These are phyloP conservation scores for Zoysia pacifica DNA, from an alignment of 176 grass and related monocot species.

Conservation along the genomic window DNA sequence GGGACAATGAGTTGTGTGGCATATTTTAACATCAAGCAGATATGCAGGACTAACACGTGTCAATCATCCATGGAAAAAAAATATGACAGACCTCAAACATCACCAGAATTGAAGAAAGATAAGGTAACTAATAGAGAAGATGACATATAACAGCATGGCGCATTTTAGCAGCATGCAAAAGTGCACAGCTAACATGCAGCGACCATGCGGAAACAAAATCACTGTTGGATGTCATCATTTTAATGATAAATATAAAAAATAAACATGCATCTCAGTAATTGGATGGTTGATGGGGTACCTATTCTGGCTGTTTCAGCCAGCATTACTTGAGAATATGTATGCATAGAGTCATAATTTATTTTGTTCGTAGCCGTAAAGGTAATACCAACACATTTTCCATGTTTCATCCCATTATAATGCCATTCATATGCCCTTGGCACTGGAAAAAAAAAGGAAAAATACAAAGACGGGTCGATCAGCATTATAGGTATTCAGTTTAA, in stretches of 20 bases:
- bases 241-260: background rate
- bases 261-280: conserved; percentile 21
- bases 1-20: background rate
- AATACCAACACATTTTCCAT: background rate
- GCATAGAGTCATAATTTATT: conserved; percentile 9
- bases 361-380: background rate
- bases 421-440: background rate
- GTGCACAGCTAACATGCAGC: background rate
- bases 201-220: background rate
- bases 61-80: background rate
- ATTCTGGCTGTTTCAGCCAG: conserved; percentile 13
- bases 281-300: background rate
- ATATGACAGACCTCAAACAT: background rate
- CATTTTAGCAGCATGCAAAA: conserved; percentile 24
- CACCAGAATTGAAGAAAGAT: conserved; percentile 14
- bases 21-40: background rate
- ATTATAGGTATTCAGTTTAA: conserved; percentile 18
- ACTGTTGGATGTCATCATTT: conserved; percentile 12
- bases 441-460: background rate
- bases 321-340: background rate
- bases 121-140: background rate
- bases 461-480: background rate
- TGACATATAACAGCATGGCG: background rate
- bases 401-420: conserved; percentile 13
- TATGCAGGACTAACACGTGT: background rate